phyloP scores from a whole-genome alignment of 495 filamentous ascomycete genomes.

The Penicillium manginii region DNA sequence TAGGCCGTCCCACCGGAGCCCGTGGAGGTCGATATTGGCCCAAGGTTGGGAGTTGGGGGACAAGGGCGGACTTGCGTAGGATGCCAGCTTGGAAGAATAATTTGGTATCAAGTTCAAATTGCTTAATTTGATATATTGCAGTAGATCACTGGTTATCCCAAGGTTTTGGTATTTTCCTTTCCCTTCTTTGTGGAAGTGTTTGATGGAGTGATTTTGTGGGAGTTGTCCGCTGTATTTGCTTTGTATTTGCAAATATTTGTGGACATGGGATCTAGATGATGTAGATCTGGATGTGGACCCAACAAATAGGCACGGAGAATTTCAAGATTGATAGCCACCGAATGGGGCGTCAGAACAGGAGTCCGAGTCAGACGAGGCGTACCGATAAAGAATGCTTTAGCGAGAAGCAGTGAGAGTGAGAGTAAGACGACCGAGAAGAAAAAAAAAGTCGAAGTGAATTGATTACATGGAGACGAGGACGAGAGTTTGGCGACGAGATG shows the following conservation, averaged over 20 bases:
- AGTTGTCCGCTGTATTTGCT: too few species aligned
- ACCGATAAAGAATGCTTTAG: not conserved
- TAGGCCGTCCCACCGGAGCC: constrained; percentile 45
- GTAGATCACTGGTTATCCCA: too few species aligned
- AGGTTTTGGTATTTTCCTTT: too few species aligned
- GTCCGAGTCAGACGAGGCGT: not conserved
- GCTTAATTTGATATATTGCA: too few species aligned
- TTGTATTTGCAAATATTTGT: not conserved
- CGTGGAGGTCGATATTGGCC: constrained; percentile 50
- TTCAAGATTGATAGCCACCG: not conserved
- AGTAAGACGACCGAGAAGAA: not conserved
- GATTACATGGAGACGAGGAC: constrained; percentile 4
- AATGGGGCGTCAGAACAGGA: not conserved
- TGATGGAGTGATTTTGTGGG: too few species aligned
- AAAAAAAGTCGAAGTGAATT: not conserved
- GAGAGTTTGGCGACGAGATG: not conserved
- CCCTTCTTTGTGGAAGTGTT: too few species aligned
- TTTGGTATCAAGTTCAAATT: too few species aligned
- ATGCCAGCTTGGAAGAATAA: constrained; percentile 59
- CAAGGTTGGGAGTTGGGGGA: constrained; percentile 63
- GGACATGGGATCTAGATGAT: not conserved
- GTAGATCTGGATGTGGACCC: not conserved
- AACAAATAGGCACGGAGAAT: not conserved
- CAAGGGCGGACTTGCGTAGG: constrained; percentile 59
- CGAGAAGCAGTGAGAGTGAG: not conserved